Conservation (phyloP, 345 rosid genomes). For the Eucalyptus pauciflora region DNA sequence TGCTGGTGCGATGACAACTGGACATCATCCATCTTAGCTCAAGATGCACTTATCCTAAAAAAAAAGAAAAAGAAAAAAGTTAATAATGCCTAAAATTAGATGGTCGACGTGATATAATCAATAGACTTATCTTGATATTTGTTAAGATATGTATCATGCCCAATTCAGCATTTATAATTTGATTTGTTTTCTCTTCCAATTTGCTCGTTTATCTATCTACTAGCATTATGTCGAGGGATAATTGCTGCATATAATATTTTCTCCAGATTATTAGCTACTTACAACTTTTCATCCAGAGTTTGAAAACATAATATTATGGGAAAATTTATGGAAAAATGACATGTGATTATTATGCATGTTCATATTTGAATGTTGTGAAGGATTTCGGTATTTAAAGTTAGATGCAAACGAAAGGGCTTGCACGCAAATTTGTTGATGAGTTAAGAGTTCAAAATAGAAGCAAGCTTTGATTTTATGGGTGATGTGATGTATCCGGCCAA, state of each 20-base stretch:
- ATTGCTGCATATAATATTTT: neutral
- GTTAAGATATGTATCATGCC: neutral
- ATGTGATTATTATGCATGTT: neutral
- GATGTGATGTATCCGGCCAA: neutral
- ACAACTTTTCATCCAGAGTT: fast-evolving
- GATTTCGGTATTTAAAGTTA: neutral
- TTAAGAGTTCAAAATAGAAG: neutral
- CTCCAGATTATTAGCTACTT: fast-evolving
- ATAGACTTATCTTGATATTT: neutral
- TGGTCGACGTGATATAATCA: neutral
- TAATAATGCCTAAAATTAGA: too few species aligned
- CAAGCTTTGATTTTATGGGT: neutral
- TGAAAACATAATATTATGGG: neutral
- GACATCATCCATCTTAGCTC: neutral
- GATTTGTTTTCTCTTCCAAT: neutral
- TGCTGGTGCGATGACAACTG: neutral
- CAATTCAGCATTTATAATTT: neutral
- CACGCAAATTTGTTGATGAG: fast-evolving
- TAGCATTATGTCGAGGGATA: fast-evolving
- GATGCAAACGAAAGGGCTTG: neutral
- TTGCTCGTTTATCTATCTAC: neutral
- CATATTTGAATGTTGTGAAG: neutral
- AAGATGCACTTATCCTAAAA: neutral
- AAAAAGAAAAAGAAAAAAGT: too few species aligned
- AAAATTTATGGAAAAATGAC: neutral